Evolutionary conservation across 1,284 basidiomycete species (phyloP).

Genomic region (Ustilago lituana): DNA sequence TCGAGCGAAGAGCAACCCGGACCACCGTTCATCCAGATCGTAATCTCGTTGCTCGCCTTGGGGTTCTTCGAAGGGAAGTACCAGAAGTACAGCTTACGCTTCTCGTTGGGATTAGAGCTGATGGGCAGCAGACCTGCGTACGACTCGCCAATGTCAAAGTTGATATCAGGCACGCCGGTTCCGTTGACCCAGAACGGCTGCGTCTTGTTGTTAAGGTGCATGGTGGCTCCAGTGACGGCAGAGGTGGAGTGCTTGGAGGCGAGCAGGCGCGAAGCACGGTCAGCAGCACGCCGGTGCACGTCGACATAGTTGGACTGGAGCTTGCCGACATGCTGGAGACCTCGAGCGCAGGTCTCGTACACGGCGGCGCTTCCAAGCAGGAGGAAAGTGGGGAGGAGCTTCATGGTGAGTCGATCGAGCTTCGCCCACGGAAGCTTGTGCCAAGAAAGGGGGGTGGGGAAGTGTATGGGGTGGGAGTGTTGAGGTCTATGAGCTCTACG

Average conservation of each 20-base stretch:
- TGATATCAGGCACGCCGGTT: conserved; percentile 46
- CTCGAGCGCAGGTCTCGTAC: conserved; percentile 33
- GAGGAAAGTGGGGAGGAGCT: conserved; percentile 22
- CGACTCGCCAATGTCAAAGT: conserved; percentile 48
- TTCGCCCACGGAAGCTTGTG: neutral
- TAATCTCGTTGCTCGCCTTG: conserved; percentile 78
- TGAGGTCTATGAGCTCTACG: no score
- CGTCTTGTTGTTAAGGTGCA: conserved; percentile 39
- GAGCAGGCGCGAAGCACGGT: conserved; percentile 14
- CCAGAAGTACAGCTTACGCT: conserved; percentile 80
- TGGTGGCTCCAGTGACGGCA: conserved; percentile 12
- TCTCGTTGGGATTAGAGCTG: conserved; percentile 28
- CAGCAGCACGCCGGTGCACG: conserved; percentile 26
- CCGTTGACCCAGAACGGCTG: conserved; percentile 34
- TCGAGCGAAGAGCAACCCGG: conserved; percentile 79
- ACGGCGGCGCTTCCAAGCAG: conserved; percentile 26
- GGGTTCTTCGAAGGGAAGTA: conserved; percentile 81
- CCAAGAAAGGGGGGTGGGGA: neutral
- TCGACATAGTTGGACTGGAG: conserved; percentile 27
- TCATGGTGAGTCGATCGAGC: conserved; percentile 12
- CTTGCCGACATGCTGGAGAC: conserved; percentile 41
- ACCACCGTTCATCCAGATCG: conserved; percentile 73
- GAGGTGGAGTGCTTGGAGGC: conserved; percentile 16
- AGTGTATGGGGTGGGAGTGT: neutral
- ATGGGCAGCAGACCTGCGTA: conserved; percentile 60